phyloP scores from a whole-genome alignment of 176 grass and related monocot genomes.

The Thalia dealbata region DNA sequence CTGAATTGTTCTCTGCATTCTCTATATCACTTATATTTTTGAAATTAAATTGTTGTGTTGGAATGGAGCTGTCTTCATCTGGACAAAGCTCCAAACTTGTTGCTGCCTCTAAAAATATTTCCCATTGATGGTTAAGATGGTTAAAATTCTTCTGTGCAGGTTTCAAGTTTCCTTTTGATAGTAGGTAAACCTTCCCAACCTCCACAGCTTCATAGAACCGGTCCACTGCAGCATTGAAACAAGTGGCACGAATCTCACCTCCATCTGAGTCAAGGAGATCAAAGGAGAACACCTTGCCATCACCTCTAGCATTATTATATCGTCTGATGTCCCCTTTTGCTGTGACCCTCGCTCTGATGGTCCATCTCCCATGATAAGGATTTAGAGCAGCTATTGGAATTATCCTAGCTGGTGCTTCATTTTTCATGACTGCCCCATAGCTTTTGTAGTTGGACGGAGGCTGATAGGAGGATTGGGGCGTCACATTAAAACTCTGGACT shows the following conservation, averaged over 20 bases:
- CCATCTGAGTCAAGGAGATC: constrained; percentile 87
- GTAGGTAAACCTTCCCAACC: constrained; percentile 84
- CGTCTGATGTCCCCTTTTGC: constrained; percentile 75
- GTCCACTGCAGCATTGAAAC: constrained; percentile 70
- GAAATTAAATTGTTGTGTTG: constrained; percentile 71
- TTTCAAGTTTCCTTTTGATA: constrained; percentile 85
- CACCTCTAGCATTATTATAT: constrained; percentile 91
- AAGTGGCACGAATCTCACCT: constrained; percentile 79
- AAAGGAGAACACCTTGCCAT: constrained; percentile 94
- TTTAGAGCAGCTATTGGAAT: constrained; percentile 71
- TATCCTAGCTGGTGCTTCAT: constrained; percentile 78
- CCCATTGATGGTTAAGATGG: constrained; percentile 92
- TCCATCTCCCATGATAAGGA: constrained; percentile 91
- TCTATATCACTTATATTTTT: constrained; percentile 68
- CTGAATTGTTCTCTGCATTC: constrained; percentile 51
- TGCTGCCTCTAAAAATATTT: constrained; percentile 65
- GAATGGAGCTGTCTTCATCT: constrained; percentile 74
- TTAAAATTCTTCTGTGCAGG: constrained; percentile 74
- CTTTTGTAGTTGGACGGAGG: constrained; percentile 68
- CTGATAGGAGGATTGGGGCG: constrained; percentile 57
- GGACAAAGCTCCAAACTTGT: constrained; percentile 70
- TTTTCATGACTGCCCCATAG: constrained; percentile 77
- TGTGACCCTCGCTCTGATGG: constrained; percentile 89
- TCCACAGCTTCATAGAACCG: constrained; percentile 77
- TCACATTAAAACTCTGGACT: constrained; percentile 36